Evolutionary conservation across 495 filamentous ascomycete genomes (phyloP).

Genomic region (Hamigera avellanea): DNA sequence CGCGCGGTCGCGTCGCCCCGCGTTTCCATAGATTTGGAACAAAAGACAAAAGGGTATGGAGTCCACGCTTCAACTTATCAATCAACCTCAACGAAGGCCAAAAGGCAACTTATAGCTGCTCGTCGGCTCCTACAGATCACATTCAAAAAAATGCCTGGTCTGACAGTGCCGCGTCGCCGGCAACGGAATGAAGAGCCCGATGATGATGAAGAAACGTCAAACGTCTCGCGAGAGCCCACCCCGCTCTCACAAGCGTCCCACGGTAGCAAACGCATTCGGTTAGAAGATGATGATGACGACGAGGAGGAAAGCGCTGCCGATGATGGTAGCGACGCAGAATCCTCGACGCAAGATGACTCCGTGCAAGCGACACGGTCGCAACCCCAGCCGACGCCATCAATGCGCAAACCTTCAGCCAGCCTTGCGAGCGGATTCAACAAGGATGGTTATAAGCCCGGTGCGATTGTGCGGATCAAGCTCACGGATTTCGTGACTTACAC

Average conservation of each 20-base stretch:
- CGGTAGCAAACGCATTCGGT: constrained; percentile 23
- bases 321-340: constrained; percentile 2
- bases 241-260: constrained; percentile 10
- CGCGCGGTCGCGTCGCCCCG: constrained; percentile 13
- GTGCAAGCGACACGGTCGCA: neutral
- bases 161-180: constrained; percentile 19
- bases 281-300: constrained; percentile 6
- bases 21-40: constrained; percentile 1
- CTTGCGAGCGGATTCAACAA: constrained; percentile 5
- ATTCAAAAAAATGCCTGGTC: constrained; percentile 19
- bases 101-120: constrained; percentile 5
- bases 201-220: constrained; percentile 14
- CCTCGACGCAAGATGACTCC: constrained; percentile 2
- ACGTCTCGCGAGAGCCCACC: constrained; percentile 7
- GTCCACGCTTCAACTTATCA: too few relatives aligned
- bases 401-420: constrained; percentile 1
- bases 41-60: too few relatives aligned
- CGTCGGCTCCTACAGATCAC: neutral
- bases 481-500: constrained; percentile 95
- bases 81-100: too few relatives aligned
- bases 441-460: constrained; percentile 57
- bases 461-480: constrained; percentile 79
- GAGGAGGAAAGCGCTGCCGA: constrained; percentile 5
- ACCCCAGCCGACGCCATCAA: neutral
- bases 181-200: constrained; percentile 13